Percentiles rank a stretch among this genome's conserved stretches.
Conservation (phyloP, 2,329 filamentous ascomycete species). For the Leptographium galeiforme region DNA sequence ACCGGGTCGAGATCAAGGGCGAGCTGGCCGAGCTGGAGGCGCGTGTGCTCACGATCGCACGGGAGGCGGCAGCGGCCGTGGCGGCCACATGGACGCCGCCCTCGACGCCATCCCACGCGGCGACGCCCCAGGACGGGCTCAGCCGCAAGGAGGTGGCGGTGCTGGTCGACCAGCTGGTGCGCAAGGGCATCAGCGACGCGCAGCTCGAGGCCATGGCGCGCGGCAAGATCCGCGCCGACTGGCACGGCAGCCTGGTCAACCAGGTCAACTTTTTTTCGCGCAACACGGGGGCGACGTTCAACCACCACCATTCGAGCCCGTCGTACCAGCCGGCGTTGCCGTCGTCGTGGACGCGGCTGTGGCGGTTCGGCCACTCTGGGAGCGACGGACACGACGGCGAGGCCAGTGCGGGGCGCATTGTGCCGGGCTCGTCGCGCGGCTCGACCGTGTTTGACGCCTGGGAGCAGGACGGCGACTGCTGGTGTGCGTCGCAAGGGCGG, state of each 20-base stretch:
- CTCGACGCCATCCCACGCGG: not conserved
- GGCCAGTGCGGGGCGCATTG: slow-evolving; percentile 15
- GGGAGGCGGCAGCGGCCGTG: slow-evolving; percentile 1
- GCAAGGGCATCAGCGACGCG: slow-evolving; percentile 28
- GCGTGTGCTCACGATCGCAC: slow-evolving; percentile 11
- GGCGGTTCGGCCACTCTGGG: not conserved
- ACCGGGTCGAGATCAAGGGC: slow-evolving; percentile 24
- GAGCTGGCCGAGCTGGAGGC: slow-evolving; percentile 25
- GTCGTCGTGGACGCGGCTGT: slow-evolving; percentile 8
- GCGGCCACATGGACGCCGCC: not conserved
- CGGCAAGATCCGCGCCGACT: slow-evolving; percentile 31
- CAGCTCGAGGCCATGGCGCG: slow-evolving; percentile 33
- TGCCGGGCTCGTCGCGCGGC: slow-evolving; percentile 4
- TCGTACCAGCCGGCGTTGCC: slow-evolving; percentile 24
- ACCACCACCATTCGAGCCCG: slow-evolving; percentile 46
- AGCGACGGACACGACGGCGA: not conserved
- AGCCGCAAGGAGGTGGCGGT: slow-evolving; percentile 25
- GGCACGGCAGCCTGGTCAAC: slow-evolving; percentile 29
- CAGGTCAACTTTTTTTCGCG: slow-evolving; percentile 62
- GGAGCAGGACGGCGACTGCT: slow-evolving; percentile 75
- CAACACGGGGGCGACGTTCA: slow-evolving; percentile 52
- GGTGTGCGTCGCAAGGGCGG: slow-evolving; percentile 51
- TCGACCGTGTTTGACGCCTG: slow-evolving; percentile 50
- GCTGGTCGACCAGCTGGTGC: slow-evolving; percentile 27
- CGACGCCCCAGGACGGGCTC: slow-evolving; percentile 17